Base-by-base conservation (phyloP, 2,329 filamentous ascomycete genomes). In the Diaporthe longicolla region DNA sequence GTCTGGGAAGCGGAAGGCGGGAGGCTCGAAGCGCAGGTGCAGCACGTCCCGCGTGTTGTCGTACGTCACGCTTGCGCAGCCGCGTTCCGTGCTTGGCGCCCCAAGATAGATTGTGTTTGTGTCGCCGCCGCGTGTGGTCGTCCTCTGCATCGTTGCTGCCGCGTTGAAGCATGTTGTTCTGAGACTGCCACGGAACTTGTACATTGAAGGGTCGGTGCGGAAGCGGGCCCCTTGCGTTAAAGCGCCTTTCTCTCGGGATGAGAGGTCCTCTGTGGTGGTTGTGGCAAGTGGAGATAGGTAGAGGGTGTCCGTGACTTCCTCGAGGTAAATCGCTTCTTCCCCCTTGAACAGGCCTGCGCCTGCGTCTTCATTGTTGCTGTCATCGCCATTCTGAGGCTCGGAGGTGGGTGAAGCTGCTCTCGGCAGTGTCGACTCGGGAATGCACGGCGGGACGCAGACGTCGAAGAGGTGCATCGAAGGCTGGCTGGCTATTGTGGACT, bases 391-490 rank as follows among this genome's bases (percentile, higher is more conserved):
- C 13, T 32, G 32, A 24, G 9, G 2, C 4, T 17, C 45, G 5
- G 26, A 8, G 9, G 24, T 43, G 13, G 57, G 70, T 19, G 48
- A 71, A 6, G 35, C 4, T 54, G 26, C 13, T 37, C 32, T 26
- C 32, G n/a, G 19, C 40, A 4, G 29, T 9, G 48, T 11, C 7
- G 63, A 40, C n/a, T 68, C 32, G 21, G 63, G 37, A 7, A 19
- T 7, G 15, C 32, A 26, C 8, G 63, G 55, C n/a, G 77, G 76
- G 6, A 75, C 58, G 32, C 76, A 76, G 21, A 78, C 57, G 43
- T 78, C 76, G 32, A 78, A 78, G 57, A 78, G 40, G 54, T 78
- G 77, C 73, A 79, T 77, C 21, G 77, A 73, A 35, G 78, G 78
- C 17, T 68, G 58, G 29, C 73, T 32, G n/a, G 72, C 65, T 13